Conservation (phyloP, 345 rosid species). For the Brassica incana region DNA sequence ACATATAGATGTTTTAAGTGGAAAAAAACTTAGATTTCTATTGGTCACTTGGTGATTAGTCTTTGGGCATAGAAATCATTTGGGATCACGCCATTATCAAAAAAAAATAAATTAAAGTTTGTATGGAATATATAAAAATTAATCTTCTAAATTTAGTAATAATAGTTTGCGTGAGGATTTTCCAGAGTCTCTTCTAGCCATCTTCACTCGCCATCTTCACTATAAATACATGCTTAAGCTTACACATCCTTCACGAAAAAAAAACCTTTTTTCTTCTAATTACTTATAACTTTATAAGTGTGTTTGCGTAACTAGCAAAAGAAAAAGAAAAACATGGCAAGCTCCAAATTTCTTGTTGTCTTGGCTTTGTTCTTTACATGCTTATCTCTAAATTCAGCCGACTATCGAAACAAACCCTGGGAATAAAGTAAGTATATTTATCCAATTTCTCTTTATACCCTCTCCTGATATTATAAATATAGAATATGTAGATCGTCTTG, state of each 20-base stretch:
- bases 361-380: conserved; percentile 9
- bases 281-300: neutral
- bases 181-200: neutral
- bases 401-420: neutral
- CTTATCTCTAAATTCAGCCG: neutral
- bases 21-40: too few relatives aligned
- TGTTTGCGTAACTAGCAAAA: neutral
- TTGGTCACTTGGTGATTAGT: too few relatives aligned
- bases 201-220: neutral
- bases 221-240: conserved; percentile 12
- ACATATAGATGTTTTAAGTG: too few relatives aligned
- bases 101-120: neutral
- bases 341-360: conserved; percentile 13
- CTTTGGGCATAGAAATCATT: too few relatives aligned
- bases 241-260: conserved; percentile 7
- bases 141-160: conserved; percentile 6
- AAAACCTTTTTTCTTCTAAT: neutral
- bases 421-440: conserved; percentile 11
- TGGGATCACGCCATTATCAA: too few relatives aligned
- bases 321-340: conserved; percentile 6
- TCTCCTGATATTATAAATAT: neutral
- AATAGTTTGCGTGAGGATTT: neutral
- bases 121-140: neutral
- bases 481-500: neutral
- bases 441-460: neutral